Evolutionary conservation across 2,329 filamentous ascomycete genomes (phyloP).

Genomic region (Pseudogymnoascus sp.): DNA sequence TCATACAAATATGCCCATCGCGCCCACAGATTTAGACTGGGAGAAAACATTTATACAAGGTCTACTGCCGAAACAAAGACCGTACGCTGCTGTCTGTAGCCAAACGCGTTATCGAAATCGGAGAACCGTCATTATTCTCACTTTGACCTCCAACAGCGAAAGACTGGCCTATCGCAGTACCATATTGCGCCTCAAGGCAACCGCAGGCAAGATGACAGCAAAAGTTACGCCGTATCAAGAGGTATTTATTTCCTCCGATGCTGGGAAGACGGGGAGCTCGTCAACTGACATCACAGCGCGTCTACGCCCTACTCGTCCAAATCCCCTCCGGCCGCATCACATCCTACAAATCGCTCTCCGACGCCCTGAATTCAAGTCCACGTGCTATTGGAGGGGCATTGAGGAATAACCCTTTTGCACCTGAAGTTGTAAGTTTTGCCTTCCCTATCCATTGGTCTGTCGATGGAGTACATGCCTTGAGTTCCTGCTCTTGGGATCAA

Average conservation of each 20-base stretch:
- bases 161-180: not conserved
- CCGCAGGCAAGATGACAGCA: not conserved
- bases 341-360: conserved; percentile 51
- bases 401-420: conserved; percentile 54
- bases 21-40: not conserved
- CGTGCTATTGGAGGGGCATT: conserved; percentile 57
- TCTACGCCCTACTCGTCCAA: conserved; percentile 53
- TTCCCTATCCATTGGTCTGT: not conserved
- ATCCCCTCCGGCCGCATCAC: conserved; percentile 53
- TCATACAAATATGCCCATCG: not conserved
- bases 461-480: not conserved
- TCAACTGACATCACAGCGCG: conserved; percentile 16
- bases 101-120: no score
- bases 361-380: conserved; percentile 50
- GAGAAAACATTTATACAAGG: not conserved
- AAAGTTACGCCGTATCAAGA: conserved; percentile 5
- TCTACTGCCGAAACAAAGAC: not conserved
- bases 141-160: not conserved
- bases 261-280: not conserved
- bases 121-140: not conserved
- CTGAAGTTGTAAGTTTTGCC: conserved; percentile 41
- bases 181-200: not conserved
- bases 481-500: not conserved
- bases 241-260: not conserved
- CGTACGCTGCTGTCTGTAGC: not conserved